Percentiles rank a stretch among this genome's conserved stretches.
These are phyloP conservation scores for Myxozyma nipponensis DNA, from an alignment of 805 yeast species.

Conservation along the genomic window DNA sequence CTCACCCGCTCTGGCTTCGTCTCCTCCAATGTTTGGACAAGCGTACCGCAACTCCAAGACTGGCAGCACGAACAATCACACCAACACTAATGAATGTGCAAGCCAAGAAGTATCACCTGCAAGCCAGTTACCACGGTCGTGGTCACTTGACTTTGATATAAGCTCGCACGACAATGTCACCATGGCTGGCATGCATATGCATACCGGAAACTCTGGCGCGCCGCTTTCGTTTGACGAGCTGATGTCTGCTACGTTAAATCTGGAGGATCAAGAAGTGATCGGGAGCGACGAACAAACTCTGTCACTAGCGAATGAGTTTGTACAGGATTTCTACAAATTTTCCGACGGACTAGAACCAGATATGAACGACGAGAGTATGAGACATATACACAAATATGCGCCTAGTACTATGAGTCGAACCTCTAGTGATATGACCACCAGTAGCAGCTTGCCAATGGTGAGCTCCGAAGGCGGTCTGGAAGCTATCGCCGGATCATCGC, in stretches of 20 bases:
- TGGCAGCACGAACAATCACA: neutral
- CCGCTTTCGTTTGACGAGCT: constrained; percentile 20
- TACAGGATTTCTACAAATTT: constrained; percentile 22
- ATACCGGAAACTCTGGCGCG: neutral
- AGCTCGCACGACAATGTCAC: no score
- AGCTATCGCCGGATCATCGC: no score
- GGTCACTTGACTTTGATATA: constrained; percentile 13
- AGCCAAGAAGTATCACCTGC: neutral
- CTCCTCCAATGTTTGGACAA: constrained; percentile 20
- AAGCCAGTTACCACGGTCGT: constrained; percentile 7
- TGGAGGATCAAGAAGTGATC: constrained; percentile 6
- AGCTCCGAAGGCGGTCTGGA: no score
- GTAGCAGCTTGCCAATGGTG: no score
- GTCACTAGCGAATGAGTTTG: constrained; percentile 18
- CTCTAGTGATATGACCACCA: no score
- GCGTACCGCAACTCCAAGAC: neutral
- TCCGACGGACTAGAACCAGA: neutral
- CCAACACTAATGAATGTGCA: no score
- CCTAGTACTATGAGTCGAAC: no score
- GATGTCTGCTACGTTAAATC: constrained; percentile 13
- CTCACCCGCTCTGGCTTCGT: constrained; percentile 23
- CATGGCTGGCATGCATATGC: no score
- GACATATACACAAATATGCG: neutral
- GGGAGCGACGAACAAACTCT: constrained; percentile 7
- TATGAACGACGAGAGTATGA: no score